Percentiles rank a stretch among this genome's conserved stretches.
Evolutionary conservation across 768 basidiomycete genomes (phyloP).

Genomic region (Amyloporia xantha): DNA sequence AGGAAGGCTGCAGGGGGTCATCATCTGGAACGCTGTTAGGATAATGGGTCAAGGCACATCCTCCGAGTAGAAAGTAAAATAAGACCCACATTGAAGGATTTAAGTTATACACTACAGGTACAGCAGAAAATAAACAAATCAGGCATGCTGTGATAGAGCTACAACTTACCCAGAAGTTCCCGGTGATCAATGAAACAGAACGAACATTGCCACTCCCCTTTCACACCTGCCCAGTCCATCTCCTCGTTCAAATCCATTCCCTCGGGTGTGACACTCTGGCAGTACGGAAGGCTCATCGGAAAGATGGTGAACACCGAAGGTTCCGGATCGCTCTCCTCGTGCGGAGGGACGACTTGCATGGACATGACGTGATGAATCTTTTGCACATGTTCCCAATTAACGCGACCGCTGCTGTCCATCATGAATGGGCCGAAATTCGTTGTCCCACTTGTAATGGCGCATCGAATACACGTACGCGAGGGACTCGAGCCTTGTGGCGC

Average conservation of each 20-base stretch:
- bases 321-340: constrained; percentile 12
- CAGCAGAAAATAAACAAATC: too few species aligned
- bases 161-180: constrained; percentile 50
- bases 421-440: constrained; percentile 54
- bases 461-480: constrained; percentile 58
- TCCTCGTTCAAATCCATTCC: constrained; percentile 31
- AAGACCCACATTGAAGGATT: constrained; percentile 33
- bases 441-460: constrained; percentile 44
- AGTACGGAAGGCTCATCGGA: constrained; percentile 47
- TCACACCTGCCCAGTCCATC: constrained; percentile 53
- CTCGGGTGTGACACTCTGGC: constrained; percentile 42
- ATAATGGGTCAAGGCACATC: not conserved
- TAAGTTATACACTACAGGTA: constrained; percentile 31
- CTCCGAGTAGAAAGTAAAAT: not conserved
- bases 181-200: constrained; percentile 68
- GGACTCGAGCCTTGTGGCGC: constrained; percentile 30
- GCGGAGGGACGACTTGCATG: constrained; percentile 41
- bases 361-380: constrained; percentile 51
- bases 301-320: constrained; percentile 25
- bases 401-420: constrained; percentile 32
- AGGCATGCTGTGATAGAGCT: too few species aligned
- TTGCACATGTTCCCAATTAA: constrained; percentile 58
- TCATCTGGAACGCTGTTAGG: constrained; percentile 24
- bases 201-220: constrained; percentile 54
- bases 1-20: constrained; percentile 32